These are phyloP conservation scores for Phalaenopsis hybrid DNA, from an alignment of 116 monocot species.

Conservation along the genomic window DNA sequence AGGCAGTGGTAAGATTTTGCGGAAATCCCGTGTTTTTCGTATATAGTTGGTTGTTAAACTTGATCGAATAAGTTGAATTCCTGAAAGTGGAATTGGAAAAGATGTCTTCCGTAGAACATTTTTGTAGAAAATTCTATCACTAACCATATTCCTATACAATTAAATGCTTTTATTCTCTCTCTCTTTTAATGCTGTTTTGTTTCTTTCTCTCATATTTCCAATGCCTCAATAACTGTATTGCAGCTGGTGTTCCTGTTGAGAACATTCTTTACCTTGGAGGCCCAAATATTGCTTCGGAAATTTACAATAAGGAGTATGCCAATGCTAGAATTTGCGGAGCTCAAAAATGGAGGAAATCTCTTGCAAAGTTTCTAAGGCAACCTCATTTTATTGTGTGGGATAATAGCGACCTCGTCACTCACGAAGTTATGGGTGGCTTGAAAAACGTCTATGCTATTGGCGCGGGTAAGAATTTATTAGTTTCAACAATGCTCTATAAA, in stretches of 20 bases:
- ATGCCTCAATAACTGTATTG: background rate
- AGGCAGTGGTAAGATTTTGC: background rate
- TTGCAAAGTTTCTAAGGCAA: constrained; percentile 87
- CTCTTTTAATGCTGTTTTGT: background rate
- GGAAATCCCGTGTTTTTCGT: background rate
- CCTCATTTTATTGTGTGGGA: constrained; percentile 99
- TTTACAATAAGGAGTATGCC: constrained; percentile 94
- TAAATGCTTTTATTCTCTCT: background rate
- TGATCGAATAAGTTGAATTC: background rate
- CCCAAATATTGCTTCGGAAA: constrained; percentile 95
- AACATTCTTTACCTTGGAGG: constrained; percentile 97
- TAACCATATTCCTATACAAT: background rate
- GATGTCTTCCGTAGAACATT: background rate
- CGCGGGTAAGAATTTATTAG: constrained; percentile 48
- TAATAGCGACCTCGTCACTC: constrained; percentile 87
- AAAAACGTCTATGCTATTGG: constrained; percentile 99
- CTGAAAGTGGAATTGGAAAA: background rate
- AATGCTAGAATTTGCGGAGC: constrained; percentile 98
- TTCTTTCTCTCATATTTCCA: background rate
- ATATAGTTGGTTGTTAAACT: background rate
- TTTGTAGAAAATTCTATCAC: background rate
- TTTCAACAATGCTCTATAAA: background rate
- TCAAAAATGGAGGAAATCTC: constrained; percentile 87
- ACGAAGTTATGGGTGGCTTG: constrained; percentile 98
- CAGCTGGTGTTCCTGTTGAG: constrained; percentile 82